Evolutionary conservation across 768 basidiomycete species (phyloP), one percentile per base, ranked within the genome.

Genomic region (Epithele typhae): DNA sequence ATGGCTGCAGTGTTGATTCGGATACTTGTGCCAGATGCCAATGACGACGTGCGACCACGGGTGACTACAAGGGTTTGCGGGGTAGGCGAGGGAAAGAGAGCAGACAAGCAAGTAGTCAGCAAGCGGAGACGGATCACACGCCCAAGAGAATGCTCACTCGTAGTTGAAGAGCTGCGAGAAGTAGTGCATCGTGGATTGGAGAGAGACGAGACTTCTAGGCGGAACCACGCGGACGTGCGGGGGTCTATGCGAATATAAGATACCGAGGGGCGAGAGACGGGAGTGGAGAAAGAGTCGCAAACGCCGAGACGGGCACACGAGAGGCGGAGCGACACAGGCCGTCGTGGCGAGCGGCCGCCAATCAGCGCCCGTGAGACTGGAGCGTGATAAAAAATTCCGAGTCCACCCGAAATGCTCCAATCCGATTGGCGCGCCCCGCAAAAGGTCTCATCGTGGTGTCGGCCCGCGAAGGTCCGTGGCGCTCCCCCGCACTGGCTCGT

Each of bases 11-110:
- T 87, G 87, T 43, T 92, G 86, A 64, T 95, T 95, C 42, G 93
- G 93, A 67, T 96, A 96, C 75, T 96, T 96, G 55, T 86, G 84
- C 87, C 91, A 93, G 77, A 95, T 88, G 54, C 88, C 89, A 61
- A 87, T 84, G 52, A 92, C 82, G 56, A 94, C 91, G 71, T 92
- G 90, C 50, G 83, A 76, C 85, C 92, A 94, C 34, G 91, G 77
- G 62, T 92, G 90, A 52, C 92, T 96, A 39, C 14, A 56, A 43
- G 24, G 27, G 33, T 1, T 27, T 25, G 23, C 10, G 22, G 39
- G 23, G 14, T 23, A 34, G 27, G 33, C 32, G 24, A 30, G 24
- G 30, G 5, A 32, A 14, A 17, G 25, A 15, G 27, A 18, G 40
- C 27, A 32, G 25, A 41, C 25, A 27, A 32, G 40, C 39, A 25